Evolutionary conservation across 1,139 yeast species (phyloP), one percentile per base, ranked within the genome.

Genomic region (Blastobotrys indianensis): DNA sequence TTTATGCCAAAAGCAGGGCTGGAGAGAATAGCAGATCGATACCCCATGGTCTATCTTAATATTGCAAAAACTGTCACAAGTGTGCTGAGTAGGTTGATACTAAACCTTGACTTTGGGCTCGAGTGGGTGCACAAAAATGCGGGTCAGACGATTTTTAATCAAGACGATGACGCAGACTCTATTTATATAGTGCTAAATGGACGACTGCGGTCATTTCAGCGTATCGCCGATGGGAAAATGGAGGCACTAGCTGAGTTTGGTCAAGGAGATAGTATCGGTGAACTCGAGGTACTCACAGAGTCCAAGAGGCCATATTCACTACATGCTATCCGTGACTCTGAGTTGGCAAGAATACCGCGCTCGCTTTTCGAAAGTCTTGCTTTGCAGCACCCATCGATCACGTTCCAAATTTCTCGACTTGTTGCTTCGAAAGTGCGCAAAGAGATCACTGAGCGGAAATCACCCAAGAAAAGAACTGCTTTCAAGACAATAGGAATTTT

Each of bases 101-200:
- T 85, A 39, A 79, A 84, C 44, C 76, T 92, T 41, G 98, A 92
- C 61, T 86, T 85, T 65, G 96, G 97, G 0, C 68, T 92, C 44
- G 98, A 92, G 63, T 92, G 98, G 98, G 80, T 92, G 41, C 95
- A 87, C 52, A 74, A 86, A 3, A 80, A 81, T 12, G 94, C 97
- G 0, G 96, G 97, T 0, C 82, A 82, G 46, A 76, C 82, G 0
- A 65, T 92, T 25, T 86, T 85, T 56, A 75, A 80, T 2, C 94
- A 92, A 61, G 94, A 90, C 1, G 94, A 87, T 45, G 77, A 77
- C 32, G 95, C 98, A 0, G 92, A 88, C 62, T 95, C 97, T 13
- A 86, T 92, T 43, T 94, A 88, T 60, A 80, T 90, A 40, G 95
- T 92, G 0, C 67, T 92, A 38, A 90, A 90, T 66, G 98, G 98